Conservation (phyloP, 345 rosid species). For the Eucalyptus sideroxylon region DNA sequence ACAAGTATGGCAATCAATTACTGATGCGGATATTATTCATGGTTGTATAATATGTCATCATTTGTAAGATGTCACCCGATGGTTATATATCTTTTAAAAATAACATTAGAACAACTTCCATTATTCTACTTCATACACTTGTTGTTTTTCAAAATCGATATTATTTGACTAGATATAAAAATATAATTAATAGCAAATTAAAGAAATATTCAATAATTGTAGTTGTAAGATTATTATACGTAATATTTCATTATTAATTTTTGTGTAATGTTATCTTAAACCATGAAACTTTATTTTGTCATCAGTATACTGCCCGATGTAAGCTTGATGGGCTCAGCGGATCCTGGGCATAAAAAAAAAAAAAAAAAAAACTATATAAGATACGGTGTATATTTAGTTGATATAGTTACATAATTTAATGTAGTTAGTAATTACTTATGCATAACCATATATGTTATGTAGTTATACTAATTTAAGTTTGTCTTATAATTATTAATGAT, state of each 20-base stretch:
- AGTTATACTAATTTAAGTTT: background rate
- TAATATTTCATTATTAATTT: too few species aligned
- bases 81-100: background rate
- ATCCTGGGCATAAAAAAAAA: too few species aligned
- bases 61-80: background rate
- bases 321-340: rapidly evolving
- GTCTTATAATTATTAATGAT: background rate
- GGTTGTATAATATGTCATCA: background rate
- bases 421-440: background rate
- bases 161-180: background rate
- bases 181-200: background rate
- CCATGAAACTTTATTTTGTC: background rate
- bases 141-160: background rate
- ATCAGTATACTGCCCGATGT: too few species aligned
- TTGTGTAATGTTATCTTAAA: background rate
- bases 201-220: background rate
- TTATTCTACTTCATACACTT: background rate
- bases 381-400: background rate
- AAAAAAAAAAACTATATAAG: too few species aligned
- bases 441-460: background rate
- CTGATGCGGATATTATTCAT: background rate
- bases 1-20: background rate
- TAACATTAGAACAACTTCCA: background rate
- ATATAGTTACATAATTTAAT: background rate
- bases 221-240: background rate